These are phyloP conservation scores for Starmerella roubikii DNA, from an alignment of 805 yeast species.

Conservation along the genomic window DNA sequence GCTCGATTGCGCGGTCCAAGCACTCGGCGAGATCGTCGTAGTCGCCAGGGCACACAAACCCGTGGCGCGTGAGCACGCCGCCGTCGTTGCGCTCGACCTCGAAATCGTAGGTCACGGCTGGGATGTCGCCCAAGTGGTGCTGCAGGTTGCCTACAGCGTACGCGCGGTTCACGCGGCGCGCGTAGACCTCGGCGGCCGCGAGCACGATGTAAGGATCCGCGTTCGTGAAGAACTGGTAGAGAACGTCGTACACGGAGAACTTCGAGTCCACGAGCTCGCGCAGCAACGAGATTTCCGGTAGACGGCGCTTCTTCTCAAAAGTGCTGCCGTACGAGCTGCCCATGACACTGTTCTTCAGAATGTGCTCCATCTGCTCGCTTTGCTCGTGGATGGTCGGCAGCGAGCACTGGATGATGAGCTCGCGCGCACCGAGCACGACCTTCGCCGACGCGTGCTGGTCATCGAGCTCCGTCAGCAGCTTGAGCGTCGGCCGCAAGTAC, in stretches of 20 bases:
- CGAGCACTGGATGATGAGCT: constrained; percentile 89
- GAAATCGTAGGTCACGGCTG: constrained; percentile 67
- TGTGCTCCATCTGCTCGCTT: constrained; percentile 94
- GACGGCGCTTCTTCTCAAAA: constrained; percentile 36
- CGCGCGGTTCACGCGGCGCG: constrained; percentile 94
- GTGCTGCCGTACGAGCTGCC: constrained; percentile 64
- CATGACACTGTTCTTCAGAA: constrained; percentile 79
- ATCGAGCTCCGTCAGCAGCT: constrained; percentile 73
- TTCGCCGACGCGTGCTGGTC: constrained; percentile 72
- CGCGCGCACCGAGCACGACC: constrained; percentile 91
- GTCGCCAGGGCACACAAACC: constrained; percentile 31
- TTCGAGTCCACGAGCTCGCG: constrained; percentile 92
- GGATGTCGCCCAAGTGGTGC: constrained; percentile 37
- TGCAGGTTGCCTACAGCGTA: constrained; percentile 70
- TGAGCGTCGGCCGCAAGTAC: constrained; percentile 57
- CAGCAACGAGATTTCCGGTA: constrained; percentile 67
- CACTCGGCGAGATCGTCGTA: constrained; percentile 84
- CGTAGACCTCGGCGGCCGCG: constrained; percentile 94
- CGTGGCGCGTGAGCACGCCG: constrained; percentile 38
- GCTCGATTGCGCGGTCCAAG: constrained; percentile 59
- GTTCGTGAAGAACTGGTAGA: constrained; percentile 77
- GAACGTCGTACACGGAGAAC: constrained; percentile 90
- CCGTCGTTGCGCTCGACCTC: constrained; percentile 19
- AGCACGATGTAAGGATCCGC: constrained; percentile 77
- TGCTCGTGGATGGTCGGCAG: constrained; percentile 92